These are phyloP conservation scores for Scheffersomyces quercinus DNA, from an alignment of 1,139 yeast species.

Conservation along the genomic window DNA sequence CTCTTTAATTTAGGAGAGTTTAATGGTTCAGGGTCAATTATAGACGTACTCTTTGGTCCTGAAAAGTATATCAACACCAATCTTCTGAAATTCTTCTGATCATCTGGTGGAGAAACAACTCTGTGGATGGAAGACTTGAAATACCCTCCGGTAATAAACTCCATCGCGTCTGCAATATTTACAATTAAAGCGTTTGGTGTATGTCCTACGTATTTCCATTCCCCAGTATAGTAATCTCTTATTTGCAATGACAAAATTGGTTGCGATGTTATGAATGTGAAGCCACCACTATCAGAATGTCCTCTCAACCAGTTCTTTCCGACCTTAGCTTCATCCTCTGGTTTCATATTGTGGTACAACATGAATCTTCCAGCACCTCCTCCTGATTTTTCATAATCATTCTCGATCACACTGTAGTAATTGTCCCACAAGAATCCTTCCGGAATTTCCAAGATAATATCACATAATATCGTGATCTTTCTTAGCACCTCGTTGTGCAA, in stretches of 20 bases:
- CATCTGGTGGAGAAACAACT: slow-evolving; percentile 25
- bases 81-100: slow-evolving; percentile 19
- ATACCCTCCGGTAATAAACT: slow-evolving; percentile 25
- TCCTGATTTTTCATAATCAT: slow-evolving; percentile 24
- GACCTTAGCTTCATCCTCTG: slow-evolving; percentile 20
- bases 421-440: slow-evolving; percentile 31
- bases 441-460: slow-evolving; percentile 29
- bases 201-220: slow-evolving; percentile 25
- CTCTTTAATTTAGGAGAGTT: slow-evolving; percentile 10
- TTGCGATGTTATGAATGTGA: slow-evolving; percentile 27
- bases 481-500: slow-evolving; percentile 23
- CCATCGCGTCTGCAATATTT: slow-evolving; percentile 28
- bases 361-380: slow-evolving; percentile 31
- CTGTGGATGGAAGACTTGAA: slow-evolving; percentile 26
- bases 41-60: slow-evolving; percentile 11
- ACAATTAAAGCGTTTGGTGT: slow-evolving; percentile 21
- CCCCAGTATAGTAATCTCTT: slow-evolving; percentile 21
- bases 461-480: slow-evolving; percentile 24
- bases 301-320: slow-evolving; percentile 21
- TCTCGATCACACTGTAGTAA: slow-evolving; percentile 23
- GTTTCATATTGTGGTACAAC: slow-evolving; percentile 26
- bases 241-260: slow-evolving; percentile 27
- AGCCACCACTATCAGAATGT: slow-evolving; percentile 26
- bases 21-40: slow-evolving; percentile 11
- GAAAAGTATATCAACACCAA: slow-evolving; percentile 25